Base-by-base conservation (phyloP, 75 land plant genomes). In the Pinus tabuliformis region DNA sequence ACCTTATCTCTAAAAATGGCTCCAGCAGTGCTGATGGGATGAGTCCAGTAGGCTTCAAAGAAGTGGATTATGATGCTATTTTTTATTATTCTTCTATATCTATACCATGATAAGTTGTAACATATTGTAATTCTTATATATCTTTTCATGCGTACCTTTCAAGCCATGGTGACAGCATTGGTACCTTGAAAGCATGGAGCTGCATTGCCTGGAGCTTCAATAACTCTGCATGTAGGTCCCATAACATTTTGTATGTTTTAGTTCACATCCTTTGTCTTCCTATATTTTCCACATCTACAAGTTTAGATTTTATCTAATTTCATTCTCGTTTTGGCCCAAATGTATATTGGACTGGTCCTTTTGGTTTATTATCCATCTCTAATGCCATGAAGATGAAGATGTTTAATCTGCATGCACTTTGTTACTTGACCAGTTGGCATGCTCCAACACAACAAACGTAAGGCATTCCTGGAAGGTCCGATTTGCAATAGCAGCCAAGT, bases 401-500 rank as follows among this genome's bases (percentile, higher is more conserved):
- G n/a, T 56, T 24, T 73, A 12, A 17, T 26, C 42, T 80, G 62
- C 89, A 96, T 97, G 74, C 92, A 91, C 2, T 92, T 96, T 90
- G 99, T 93, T 18, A 92, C 95, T 11, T 96, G 97, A 97, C 88
- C 88, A n/a, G 99, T 96, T 59, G 98, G 89, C 17, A 89, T 90
- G 90, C 81, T 96, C 39, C 68, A 81, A 5, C 84, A 77, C 8
- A 82, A 78, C 78, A 89, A 87, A 70, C 82, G 76, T 33, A 81
- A 85, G 59, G 73, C 89, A 14, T 70, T 87, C 3, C 62, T 94
- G 62, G 95, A 94, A 64, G 99, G 99, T 71, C 98, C 99, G 4
- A 87, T 96, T 7, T 96, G 97, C 78, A 85, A 86, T 62, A 91
- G 86, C 4, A 81, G 83, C 58, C 84, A 79, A 80, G 97, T 96